Percentiles rank a stretch among this genome's conserved stretches.
These are phyloP conservation scores for Andrographis paniculata DNA, from an alignment of 305 asterid genomes.

Conservation along the genomic window DNA sequence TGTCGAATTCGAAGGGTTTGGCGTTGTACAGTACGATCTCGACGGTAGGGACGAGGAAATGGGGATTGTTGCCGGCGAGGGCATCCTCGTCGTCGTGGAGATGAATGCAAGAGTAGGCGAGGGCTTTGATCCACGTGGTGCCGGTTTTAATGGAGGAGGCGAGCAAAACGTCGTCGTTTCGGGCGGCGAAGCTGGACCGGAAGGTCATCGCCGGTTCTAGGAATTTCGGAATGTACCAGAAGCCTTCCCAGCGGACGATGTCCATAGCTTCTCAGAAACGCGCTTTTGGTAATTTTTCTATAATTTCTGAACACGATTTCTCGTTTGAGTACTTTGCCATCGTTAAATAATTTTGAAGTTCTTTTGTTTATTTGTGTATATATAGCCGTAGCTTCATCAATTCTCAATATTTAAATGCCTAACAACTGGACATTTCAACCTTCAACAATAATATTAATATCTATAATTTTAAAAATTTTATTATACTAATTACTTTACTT, in stretches of 20 bases:
- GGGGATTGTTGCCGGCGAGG: constrained; percentile 32
- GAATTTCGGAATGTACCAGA: constrained; percentile 42
- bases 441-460: too few relatives aligned
- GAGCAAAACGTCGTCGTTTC: constrained; percentile 31
- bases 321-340: too few relatives aligned
- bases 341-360: too few relatives aligned
- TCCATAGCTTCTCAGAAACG: constrained; percentile 42
- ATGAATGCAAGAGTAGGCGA: constrained; percentile 26
- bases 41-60: constrained; percentile 41
- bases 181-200: constrained; percentile 29
- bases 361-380: too few relatives aligned
- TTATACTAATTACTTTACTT: too few relatives aligned
- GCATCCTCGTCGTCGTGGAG: constrained; percentile 2
- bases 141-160: constrained; percentile 54
- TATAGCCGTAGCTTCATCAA: too few relatives aligned
- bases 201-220: constrained; percentile 30
- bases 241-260: constrained; percentile 37
- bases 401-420: too few relatives aligned
- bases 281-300: too few relatives aligned
- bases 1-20: constrained; percentile 19
- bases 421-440: too few relatives aligned
- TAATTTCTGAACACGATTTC: too few relatives aligned
- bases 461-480: too few relatives aligned
- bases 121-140: constrained; percentile 58
- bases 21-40: constrained; percentile 31